phyloP scores from a whole-genome alignment of 2,329 filamentous ascomycete genomes.

The Lecanicillium sp. region DNA sequence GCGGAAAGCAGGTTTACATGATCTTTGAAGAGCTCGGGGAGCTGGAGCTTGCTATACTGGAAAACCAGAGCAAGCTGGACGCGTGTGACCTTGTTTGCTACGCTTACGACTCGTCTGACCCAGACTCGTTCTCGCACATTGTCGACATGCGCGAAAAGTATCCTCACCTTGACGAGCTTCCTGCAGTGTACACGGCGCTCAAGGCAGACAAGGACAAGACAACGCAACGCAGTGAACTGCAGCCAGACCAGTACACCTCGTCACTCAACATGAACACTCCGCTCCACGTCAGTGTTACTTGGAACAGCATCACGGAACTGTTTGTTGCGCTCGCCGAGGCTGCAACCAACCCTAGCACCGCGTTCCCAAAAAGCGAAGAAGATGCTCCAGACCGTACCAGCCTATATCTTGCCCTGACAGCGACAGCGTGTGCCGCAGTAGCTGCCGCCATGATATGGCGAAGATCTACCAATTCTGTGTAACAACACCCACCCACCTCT shows the following conservation, averaged over 20 bases:
- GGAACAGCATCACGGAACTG: conserved; percentile 87
- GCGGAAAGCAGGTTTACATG: conserved; percentile 93
- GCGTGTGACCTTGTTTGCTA: conserved; percentile 93
- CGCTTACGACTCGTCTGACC: conserved; percentile 93
- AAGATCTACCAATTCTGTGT: conserved; percentile 42
- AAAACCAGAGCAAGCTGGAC: conserved; percentile 84
- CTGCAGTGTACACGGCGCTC: conserved; percentile 83
- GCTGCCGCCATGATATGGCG: conserved; percentile 61
- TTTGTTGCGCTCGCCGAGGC: conserved; percentile 89
- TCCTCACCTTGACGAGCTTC: conserved; percentile 79
- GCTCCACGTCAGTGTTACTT: conserved; percentile 88
- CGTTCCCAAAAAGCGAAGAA: conserved; percentile 84
- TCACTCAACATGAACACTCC: conserved; percentile 82
- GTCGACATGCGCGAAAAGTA: conserved; percentile 72
- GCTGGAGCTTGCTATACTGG: conserved; percentile 87
- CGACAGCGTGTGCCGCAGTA: conserved; percentile 55
- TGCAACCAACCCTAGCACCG: conserved; percentile 80
- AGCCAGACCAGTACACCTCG: conserved; percentile 87
- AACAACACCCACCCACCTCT: conserved; percentile 3
- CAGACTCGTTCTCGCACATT: conserved; percentile 91
- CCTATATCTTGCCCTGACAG: conserved; percentile 78
- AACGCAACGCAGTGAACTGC: conserved; percentile 83
- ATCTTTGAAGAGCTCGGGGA: conserved; percentile 94
- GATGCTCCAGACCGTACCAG: conserved; percentile 76
- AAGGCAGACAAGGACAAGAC: conserved; percentile 96